phyloP scores from a whole-genome alignment of 345 rosid species.

The Ailanthus altissimus region DNA sequence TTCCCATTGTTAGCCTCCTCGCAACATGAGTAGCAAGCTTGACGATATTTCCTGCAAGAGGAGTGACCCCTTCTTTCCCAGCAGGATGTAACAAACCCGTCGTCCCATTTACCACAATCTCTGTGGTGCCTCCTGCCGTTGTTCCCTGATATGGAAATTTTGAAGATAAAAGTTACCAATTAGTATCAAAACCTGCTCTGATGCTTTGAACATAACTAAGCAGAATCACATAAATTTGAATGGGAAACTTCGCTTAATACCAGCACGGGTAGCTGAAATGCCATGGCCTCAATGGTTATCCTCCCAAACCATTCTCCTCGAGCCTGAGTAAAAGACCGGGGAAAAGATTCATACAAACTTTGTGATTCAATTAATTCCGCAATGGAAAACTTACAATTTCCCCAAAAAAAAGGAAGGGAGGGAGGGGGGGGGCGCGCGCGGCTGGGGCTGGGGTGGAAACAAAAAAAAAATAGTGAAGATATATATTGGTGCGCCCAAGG shows the following conservation, averaged over 20 bases:
- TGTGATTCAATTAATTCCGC: slow-evolving; percentile 6
- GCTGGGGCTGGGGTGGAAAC: too few species aligned
- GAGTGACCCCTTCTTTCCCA: slow-evolving; percentile 45
- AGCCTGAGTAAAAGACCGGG: slow-evolving; percentile 31
- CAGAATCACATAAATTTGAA: not conserved
- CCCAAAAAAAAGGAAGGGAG: too few species aligned
- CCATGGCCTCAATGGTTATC: slow-evolving; percentile 66
- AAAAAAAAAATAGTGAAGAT: not conserved
- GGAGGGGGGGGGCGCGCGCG: too few species aligned
- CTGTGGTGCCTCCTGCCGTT: slow-evolving; percentile 54
- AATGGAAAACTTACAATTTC: not conserved
- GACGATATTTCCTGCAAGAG: slow-evolving; percentile 46
- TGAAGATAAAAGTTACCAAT: not conserved
- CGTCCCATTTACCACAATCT: slow-evolving; percentile 53
- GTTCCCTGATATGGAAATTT: slow-evolving; percentile 36
- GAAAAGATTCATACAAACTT: not conserved
- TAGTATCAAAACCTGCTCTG: not conserved
- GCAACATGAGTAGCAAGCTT: slow-evolving; percentile 51
- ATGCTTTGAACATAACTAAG: not conserved
- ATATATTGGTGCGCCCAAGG: not conserved
- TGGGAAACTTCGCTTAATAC: slow-evolving; percentile 28
- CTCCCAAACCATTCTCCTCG: slow-evolving; percentile 64
- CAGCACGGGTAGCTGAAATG: slow-evolving; percentile 59
- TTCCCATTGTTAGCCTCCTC: slow-evolving; percentile 57
- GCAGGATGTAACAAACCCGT: slow-evolving; percentile 51